Percentiles rank a stretch among this genome's conserved stretches.
phyloP scores from a whole-genome alignment of 352 stramenopile genomes.

The Phytophthora fragariae region DNA sequence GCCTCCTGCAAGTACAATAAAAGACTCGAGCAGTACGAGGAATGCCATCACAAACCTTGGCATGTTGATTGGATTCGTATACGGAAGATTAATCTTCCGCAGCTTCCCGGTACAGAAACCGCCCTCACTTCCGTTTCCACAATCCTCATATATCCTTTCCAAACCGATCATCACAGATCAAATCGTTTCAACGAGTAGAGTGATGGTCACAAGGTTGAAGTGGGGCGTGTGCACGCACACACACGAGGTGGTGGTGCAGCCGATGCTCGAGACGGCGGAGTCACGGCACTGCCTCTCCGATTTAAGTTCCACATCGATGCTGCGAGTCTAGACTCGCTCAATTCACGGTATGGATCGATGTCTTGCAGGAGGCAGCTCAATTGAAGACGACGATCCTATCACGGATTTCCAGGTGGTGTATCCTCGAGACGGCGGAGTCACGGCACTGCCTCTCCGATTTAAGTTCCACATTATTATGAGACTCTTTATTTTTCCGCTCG shows the following conservation, averaged over 20 bases:
- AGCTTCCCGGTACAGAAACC: no score
- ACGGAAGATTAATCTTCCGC: no score
- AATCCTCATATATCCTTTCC: no score
- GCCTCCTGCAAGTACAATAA: background rate
- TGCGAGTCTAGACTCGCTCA: background rate
- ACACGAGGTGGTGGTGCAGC: no score
- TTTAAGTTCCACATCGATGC: conserved; percentile 4
- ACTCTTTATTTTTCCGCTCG: no score
- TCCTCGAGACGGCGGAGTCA: background rate
- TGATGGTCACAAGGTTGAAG: no score
- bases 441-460: conserved; percentile 2
- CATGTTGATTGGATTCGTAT: background rate
- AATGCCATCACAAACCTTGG: background rate
- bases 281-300: background rate
- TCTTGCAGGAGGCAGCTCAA: background rate
- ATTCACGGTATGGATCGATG: background rate
- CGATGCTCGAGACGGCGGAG: background rate
- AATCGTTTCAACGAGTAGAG: no score
- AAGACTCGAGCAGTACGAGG: background rate
- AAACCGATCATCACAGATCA: no score
- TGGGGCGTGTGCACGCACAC: no score
- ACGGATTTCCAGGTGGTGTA: conserved; percentile 1
- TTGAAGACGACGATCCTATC: background rate
- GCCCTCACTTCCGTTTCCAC: no score
- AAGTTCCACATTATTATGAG: background rate